phyloP scores from a whole-genome alignment of 768 basidiomycete species.

The Candolleomyces aberdarensis region DNA sequence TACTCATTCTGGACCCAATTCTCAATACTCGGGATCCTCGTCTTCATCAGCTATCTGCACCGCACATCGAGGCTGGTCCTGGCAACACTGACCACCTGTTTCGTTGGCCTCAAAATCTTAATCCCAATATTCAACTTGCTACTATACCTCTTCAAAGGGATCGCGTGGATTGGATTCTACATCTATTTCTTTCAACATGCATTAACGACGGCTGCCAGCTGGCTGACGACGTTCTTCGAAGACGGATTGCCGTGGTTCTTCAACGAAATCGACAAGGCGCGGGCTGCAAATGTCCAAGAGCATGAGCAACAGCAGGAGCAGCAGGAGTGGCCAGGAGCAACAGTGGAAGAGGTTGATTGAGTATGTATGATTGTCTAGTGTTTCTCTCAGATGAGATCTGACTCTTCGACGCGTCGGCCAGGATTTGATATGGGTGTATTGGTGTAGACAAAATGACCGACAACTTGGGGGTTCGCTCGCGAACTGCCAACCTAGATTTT shows the following conservation, averaged over 20 bases:
- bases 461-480: no score
- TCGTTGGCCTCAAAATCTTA: slow-evolving; percentile 24
- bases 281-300: not conserved
- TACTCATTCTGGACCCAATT: slow-evolving; percentile 29
- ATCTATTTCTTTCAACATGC: slow-evolving; percentile 30
- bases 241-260: slow-evolving; percentile 9
- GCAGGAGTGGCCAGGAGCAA: not conserved
- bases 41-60: slow-evolving; percentile 27
- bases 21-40: slow-evolving; percentile 21
- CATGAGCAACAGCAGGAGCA: not conserved
- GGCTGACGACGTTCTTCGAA: slow-evolving; percentile 8
- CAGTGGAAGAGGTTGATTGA: not conserved
- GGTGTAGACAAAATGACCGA: no score
- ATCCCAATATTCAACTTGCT: slow-evolving; percentile 14
- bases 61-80: slow-evolving; percentile 21
- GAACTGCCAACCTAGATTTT: no score
- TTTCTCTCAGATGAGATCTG: no score
- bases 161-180: slow-evolving; percentile 35
- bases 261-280: slow-evolving; percentile 13
- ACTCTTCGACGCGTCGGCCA: no score
- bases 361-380: no score
- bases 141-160: slow-evolving; percentile 24
- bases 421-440: no score
- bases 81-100: slow-evolving; percentile 17
- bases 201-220: slow-evolving; percentile 20